These are phyloP conservation scores for Lactarius quietus DNA, from an alignment of 768 basidiomycete species.

Conservation along the genomic window DNA sequence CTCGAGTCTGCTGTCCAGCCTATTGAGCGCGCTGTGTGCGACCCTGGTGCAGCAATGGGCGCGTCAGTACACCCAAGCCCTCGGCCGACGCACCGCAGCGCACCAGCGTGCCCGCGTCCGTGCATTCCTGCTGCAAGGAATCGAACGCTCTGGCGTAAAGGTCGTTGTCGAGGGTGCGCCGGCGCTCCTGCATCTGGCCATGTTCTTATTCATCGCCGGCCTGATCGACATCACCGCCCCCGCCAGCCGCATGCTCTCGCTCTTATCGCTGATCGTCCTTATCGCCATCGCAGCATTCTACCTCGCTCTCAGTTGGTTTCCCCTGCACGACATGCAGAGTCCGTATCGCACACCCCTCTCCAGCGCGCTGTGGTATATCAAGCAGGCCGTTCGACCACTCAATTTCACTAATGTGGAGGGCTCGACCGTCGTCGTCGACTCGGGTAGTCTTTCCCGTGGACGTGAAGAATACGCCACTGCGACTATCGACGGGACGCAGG, in stretches of 20 bases:
- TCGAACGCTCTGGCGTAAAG: slow-evolving; percentile 14
- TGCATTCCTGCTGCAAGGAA: slow-evolving; percentile 13
- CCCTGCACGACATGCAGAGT: background rate
- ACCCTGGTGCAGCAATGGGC: slow-evolving; percentile 19
- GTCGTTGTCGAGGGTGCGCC: slow-evolving; percentile 12
- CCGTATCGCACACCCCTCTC: slow-evolving; percentile 20
- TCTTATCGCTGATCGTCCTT: slow-evolving; percentile 1
- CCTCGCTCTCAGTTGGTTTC: slow-evolving; percentile 1
- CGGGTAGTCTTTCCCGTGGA: background rate
- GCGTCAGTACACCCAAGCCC: slow-evolving; percentile 14
- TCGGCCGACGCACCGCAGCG: slow-evolving; percentile 11
- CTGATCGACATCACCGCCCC: slow-evolving; percentile 8
- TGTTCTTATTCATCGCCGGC: slow-evolving; percentile 21
- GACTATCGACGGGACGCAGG: background rate
- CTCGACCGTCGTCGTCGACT: background rate
- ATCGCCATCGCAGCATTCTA: background rate
- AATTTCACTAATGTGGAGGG: background rate
- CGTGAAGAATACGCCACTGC: slow-evolving; percentile 7
- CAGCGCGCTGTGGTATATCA: slow-evolving; percentile 6
- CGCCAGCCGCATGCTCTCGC: slow-evolving; percentile 1
- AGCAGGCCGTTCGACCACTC: slow-evolving; percentile 2
- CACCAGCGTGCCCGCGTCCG: slow-evolving; percentile 15
- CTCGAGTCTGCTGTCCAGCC: slow-evolving; percentile 15
- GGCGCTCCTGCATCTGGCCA: slow-evolving; percentile 7
- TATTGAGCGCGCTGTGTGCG: slow-evolving; percentile 16